Evolutionary conservation across 2,329 filamentous ascomycete species (phyloP).

Genomic region (Neocucurbitaria cava): DNA sequence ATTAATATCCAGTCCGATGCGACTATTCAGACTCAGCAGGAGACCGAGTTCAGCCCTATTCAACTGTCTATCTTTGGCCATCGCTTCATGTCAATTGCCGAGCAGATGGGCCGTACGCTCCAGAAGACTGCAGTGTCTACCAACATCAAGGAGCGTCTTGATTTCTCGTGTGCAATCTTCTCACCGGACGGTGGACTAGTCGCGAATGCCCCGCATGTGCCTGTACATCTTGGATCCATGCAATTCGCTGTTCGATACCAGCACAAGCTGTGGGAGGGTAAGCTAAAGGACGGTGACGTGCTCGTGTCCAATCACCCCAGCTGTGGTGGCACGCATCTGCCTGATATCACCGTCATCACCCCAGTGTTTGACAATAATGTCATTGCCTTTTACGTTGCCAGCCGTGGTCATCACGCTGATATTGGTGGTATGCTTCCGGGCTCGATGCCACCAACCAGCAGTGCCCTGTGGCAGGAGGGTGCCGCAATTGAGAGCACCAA

Average conservation of each 20-base stretch:
- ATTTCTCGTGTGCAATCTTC: constrained; percentile 55
- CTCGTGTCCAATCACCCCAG: constrained; percentile 52
- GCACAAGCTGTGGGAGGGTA: constrained; percentile 42
- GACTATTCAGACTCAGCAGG: too few relatives aligned
- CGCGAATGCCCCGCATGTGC: constrained; percentile 53
- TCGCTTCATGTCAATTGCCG: constrained; percentile 66
- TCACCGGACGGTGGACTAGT: constrained; percentile 52
- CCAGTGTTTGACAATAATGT: constrained; percentile 48
- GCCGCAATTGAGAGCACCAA: constrained; percentile 23
- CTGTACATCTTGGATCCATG: constrained; percentile 54
- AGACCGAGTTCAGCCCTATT: constrained; percentile 59
- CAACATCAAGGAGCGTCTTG: constrained; percentile 54
- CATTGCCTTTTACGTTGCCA: constrained; percentile 34
- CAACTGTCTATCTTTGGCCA: constrained; percentile 63
- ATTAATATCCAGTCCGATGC: neutral
- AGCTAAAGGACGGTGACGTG: constrained; percentile 49
- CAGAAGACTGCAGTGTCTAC: constrained; percentile 64
- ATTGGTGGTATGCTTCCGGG: constrained; percentile 56
- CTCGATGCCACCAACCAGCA: constrained; percentile 54
- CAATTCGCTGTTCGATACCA: constrained; percentile 51
- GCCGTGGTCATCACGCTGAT: constrained; percentile 46
- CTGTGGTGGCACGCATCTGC: constrained; percentile 51
- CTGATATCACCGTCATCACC: constrained; percentile 53
- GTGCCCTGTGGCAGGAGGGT: constrained; percentile 55
- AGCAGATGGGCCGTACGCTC: constrained; percentile 65